These are phyloP conservation scores for Rhizopogon rudus DNA, from an alignment of 768 basidiomycete genomes.

Conservation along the genomic window DNA sequence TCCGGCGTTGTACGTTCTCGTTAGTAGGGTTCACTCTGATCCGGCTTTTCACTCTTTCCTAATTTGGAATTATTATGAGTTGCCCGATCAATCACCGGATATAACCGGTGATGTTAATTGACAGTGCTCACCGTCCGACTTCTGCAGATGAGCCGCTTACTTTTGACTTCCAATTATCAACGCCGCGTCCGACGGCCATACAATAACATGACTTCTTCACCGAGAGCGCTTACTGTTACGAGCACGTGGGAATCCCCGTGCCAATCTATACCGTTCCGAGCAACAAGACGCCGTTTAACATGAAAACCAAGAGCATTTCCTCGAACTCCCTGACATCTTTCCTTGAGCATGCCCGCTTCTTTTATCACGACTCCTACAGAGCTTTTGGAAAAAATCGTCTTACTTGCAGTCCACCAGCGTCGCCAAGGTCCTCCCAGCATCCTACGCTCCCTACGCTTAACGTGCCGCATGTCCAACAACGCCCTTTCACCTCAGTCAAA, in stretches of 20 bases:
- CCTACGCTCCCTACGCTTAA: conserved; percentile 26
- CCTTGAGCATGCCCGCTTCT: conserved; percentile 27
- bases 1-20: background rate
- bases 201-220: background rate
- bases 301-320: conserved; percentile 18
- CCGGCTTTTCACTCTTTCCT: conserved; percentile 23
- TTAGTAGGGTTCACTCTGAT: conserved; percentile 10
- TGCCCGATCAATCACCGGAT: conserved; percentile 17
- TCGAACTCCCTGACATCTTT: conserved; percentile 8
- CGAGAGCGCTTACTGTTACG: conserved; percentile 3
- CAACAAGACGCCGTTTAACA: conserved; percentile 22
- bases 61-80: conserved; percentile 15
- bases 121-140: background rate
- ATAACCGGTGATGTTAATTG: conserved; percentile 9
- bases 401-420: conserved; percentile 25
- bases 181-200: conserved; percentile 14
- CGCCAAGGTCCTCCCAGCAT: conserved; percentile 29
- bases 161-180: background rate
- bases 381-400: conserved; percentile 30
- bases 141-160: background rate
- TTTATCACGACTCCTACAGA: conserved; percentile 28
- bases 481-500: conserved; percentile 18
- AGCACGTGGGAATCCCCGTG: conserved; percentile 24
- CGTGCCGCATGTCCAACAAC: conserved; percentile 29
- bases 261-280: conserved; percentile 23